These are phyloP conservation scores for Sambucus nigra DNA, from an alignment of 129 eudicot genomes.

Conservation along the genomic window DNA sequence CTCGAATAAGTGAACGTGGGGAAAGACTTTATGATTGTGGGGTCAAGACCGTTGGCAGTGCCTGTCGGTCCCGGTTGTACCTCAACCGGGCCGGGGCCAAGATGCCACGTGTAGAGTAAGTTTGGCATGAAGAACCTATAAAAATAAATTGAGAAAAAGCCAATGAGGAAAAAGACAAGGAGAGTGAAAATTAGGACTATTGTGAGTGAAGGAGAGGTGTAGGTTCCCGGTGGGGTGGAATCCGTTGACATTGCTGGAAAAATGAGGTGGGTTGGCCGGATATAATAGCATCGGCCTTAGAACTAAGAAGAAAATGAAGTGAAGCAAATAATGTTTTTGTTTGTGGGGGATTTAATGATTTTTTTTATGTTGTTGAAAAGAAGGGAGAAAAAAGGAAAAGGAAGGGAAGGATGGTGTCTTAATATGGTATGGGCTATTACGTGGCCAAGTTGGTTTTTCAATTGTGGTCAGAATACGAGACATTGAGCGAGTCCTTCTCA, in stretches of 20 bases:
- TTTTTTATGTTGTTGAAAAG: slow-evolving; percentile 20
- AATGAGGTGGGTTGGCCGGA: slow-evolving; percentile 38
- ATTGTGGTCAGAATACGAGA: slow-evolving; percentile 26
- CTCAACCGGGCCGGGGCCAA: slow-evolving; percentile 22
- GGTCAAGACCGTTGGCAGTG: slow-evolving; percentile 37
- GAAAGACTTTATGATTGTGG: slow-evolving; percentile 34
- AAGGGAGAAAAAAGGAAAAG: slow-evolving; percentile 18
- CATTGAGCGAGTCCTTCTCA: slow-evolving; percentile 44
- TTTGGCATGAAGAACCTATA: slow-evolving; percentile 62
- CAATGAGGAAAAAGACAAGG: slow-evolving; percentile 42
- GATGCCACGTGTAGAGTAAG: slow-evolving; percentile 26
- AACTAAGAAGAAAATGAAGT: not conserved
- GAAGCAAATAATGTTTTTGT: not conserved
- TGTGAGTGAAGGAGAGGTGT: slow-evolving; percentile 43
- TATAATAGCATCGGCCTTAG: slow-evolving; percentile 31
- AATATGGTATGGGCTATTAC: slow-evolving; percentile 13
- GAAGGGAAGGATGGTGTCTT: slow-evolving; percentile 22
- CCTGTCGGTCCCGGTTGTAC: slow-evolving; percentile 19
- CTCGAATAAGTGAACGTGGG: slow-evolving; percentile 62
- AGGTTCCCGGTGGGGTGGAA: slow-evolving; percentile 20
- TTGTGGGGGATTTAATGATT: not conserved
- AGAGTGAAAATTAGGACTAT: slow-evolving; percentile 43
- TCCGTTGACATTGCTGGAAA: slow-evolving; percentile 30
- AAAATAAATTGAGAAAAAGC: slow-evolving; percentile 50
- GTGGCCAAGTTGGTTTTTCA: slow-evolving; percentile 24